phyloP scores from a whole-genome alignment of 208 protist species.

The Acanthamoeba lenticulata region DNA sequence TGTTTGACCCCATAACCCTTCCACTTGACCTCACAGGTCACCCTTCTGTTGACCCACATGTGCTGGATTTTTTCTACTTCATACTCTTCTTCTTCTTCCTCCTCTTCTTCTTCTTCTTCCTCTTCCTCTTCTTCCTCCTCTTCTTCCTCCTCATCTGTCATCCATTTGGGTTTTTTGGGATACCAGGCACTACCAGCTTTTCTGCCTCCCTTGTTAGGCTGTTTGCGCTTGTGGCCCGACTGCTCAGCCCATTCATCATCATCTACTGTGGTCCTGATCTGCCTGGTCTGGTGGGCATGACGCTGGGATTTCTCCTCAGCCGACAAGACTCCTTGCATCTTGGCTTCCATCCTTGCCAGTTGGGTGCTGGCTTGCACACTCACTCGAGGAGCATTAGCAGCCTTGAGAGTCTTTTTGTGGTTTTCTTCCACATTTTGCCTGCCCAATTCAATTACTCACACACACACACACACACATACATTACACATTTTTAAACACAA shows the following conservation, averaged over 20 bases:
- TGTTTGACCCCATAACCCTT: not conserved
- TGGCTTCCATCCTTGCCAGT: not conserved
- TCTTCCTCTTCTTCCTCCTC: not conserved
- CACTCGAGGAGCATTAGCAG: too few relatives aligned
- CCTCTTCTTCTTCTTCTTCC: too few relatives aligned
- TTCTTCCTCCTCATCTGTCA: not conserved
- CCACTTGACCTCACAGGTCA: not conserved
- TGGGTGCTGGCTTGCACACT: too few relatives aligned
- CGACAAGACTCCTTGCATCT: not conserved
- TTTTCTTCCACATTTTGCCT: too few relatives aligned
- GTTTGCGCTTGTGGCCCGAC: not conserved
- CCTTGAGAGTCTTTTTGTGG: too few relatives aligned
- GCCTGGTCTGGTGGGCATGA: not conserved
- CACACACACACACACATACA: too few relatives aligned
- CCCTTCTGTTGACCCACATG: not conserved
- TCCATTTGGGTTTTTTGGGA: not conserved
- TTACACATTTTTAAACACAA: too few relatives aligned
- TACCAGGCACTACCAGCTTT: not conserved
- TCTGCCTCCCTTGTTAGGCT: not conserved
- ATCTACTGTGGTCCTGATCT: not conserved
- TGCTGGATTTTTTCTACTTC: not conserved
- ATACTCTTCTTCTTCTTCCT: not conserved
- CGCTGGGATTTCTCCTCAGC: not conserved
- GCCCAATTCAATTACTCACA: too few relatives aligned
- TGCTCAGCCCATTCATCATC: not conserved